These are phyloP conservation scores for Boeremia exigua DNA, from an alignment of 2,329 filamentous ascomycete species.

Conservation along the genomic window DNA sequence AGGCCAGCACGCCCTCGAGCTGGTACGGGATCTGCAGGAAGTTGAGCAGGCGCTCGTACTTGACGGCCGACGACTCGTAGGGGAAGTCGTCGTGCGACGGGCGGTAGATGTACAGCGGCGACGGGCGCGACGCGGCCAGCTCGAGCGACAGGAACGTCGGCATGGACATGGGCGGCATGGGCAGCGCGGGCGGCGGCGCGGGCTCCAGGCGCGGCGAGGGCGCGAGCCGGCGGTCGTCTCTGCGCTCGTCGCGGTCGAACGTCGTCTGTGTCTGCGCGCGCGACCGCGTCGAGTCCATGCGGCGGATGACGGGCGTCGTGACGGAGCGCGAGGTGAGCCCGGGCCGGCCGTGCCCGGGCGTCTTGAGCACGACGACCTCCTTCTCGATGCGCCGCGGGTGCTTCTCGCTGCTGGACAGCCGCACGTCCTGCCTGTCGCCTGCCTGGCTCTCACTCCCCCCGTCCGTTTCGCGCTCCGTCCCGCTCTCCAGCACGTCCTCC, in stretches of 20 bases:
- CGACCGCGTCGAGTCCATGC: constrained; percentile 36
- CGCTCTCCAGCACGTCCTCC: constrained; percentile 41
- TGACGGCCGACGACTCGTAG: constrained; percentile 91
- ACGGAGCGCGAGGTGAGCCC: constrained; percentile 41
- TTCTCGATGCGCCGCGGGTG: too few species aligned
- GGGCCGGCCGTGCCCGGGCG: constrained; percentile 38
- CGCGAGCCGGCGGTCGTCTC: constrained; percentile 21
- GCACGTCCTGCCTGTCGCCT: too few species aligned
- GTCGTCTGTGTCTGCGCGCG: constrained; percentile 41
- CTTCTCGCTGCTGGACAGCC: too few species aligned
- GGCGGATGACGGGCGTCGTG: constrained; percentile 47
- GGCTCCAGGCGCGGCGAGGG: constrained; percentile 50
- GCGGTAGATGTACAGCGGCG: constrained; percentile 68
- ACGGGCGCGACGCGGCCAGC: constrained; percentile 65
- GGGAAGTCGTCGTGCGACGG: constrained; percentile 66
- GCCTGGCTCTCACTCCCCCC: too few species aligned
- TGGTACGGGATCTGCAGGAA: constrained; percentile 82
- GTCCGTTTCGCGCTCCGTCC: constrained; percentile 19
- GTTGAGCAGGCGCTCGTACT: constrained; percentile 89
- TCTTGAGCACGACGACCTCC: constrained; percentile 42
- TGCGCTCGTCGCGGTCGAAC: constrained; percentile 26
- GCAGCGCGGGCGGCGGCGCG: constrained; percentile 60
- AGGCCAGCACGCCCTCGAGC: constrained; percentile 83
- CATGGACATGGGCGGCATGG: constrained; percentile 67
- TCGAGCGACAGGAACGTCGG: constrained; percentile 71